Evolutionary conservation across 352 stramenopile species (phyloP).

Genomic region (Globisporangium takayamanum): DNA sequence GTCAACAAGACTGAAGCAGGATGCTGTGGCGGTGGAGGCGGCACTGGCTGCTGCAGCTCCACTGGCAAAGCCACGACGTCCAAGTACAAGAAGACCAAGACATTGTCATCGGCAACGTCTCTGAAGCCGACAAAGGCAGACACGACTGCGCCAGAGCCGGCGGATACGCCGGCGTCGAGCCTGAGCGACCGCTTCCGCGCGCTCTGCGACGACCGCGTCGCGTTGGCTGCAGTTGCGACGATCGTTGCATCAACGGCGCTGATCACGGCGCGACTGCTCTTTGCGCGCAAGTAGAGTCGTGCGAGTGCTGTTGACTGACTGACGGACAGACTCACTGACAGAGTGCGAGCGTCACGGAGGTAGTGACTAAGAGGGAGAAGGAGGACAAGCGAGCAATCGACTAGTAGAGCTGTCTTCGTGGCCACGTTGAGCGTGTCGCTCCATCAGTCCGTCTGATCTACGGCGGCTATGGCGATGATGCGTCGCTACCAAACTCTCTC

Average conservation of each 20-base stretch:
- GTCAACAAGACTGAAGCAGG: neutral
- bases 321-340: too few species aligned
- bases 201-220: conserved; percentile 49
- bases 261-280: conserved; percentile 39
- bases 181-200: conserved; percentile 12
- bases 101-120: too few species aligned
- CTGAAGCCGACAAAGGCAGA: neutral
- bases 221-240: conserved; percentile 35
- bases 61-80: conserved; percentile 2
- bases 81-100: conserved; percentile 26
- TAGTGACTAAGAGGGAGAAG: too few species aligned
- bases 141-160: neutral
- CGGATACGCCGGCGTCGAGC: neutral
- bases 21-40: conserved; percentile 14
- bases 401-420: neutral
- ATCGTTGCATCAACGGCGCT: conserved; percentile 45
- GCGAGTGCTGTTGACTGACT: neutral
- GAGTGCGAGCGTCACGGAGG: neutral
- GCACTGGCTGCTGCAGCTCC: conserved; percentile 5
- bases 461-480: too few species aligned
- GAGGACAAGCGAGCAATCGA: too few species aligned
- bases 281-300: conserved; percentile 24
- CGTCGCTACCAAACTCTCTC: neutral
- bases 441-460: neutral
- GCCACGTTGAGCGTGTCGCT: too few species aligned